Conservation (phyloP, 75 land plant species). For the Selaginella tamariscina region DNA sequence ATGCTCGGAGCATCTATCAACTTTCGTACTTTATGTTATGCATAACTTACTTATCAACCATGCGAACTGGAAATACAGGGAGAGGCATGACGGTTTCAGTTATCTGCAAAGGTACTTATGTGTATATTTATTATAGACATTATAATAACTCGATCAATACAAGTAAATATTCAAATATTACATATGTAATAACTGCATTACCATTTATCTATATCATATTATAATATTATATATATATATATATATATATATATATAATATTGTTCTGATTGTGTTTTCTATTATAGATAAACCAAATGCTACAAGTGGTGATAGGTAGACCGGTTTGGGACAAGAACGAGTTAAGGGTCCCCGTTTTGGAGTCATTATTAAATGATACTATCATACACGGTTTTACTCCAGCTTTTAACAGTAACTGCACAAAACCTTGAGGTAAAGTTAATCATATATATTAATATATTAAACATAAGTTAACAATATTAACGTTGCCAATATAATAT, state of each 20-base stretch:
- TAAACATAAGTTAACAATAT: too few relatives aligned
- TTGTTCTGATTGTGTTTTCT: too few relatives aligned
- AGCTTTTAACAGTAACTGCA: not conserved
- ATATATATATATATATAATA: too few relatives aligned
- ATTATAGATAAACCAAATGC: not conserved
- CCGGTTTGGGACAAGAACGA: not conserved
- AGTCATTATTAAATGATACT: not conserved
- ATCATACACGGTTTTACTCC: not conserved
- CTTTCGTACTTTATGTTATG: slow-evolving; percentile 43
- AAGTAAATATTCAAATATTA: too few relatives aligned
- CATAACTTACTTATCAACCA: slow-evolving; percentile 73
- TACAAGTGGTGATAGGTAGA: not conserved
- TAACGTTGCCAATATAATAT: too few relatives aligned
- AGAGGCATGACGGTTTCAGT: slow-evolving; percentile 57
- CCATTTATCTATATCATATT: too few relatives aligned
- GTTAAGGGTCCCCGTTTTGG: not conserved
- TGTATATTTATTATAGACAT: too few relatives aligned
- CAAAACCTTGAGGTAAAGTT: not conserved
- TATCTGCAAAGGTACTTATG: slow-evolving; percentile 64
- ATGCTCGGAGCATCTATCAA: slow-evolving; percentile 31
- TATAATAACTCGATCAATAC: too few relatives aligned
- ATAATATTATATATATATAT: too few relatives aligned
- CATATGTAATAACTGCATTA: too few relatives aligned
- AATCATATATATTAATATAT: too few relatives aligned
- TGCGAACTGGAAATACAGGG: slow-evolving; percentile 72